Base-by-base conservation (phyloP, 441 rosid genomes). In the Manihot esculenta region DNA sequence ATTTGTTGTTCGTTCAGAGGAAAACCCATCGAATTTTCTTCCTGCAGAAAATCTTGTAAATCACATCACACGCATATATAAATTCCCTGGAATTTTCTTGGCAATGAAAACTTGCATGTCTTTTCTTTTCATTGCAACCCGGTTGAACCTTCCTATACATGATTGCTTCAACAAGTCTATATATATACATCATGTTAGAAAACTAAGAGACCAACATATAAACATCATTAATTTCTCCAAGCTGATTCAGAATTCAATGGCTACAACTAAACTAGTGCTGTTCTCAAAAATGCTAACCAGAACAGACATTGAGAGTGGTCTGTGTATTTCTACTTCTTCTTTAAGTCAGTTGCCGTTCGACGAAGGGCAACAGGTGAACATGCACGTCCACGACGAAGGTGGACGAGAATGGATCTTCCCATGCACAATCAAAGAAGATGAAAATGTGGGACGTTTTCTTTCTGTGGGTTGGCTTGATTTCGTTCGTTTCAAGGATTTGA, bases 281-380 rank as follows among this genome's bases (percentile, higher is more conserved):
- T 72, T 76, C 55, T 72, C 79, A 12, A 76, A 76, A 54, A 0
- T 48, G 18, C 21, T 72, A 12, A 76, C 79, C 24, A 41, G 38
- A n/a, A 41, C 23, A 12, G 79, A 72, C 24, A 38, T 72, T 17
- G 70, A 62, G 35, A 68, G 62, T 30, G 6, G 44, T 35, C 62
- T 76, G 23, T 5, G 3, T 8, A 72, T 76, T n/a, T 26, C 63
- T 6, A 10, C 60, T 45, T 23, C 44, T 63, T 66, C 70, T 17
- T 4, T 48, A 13, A 27, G 61, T 10, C 30, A 11, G 1, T 8
- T 68, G 12, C 63, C 71, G 0, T 55, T 10, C 13, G 53, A 44
- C 13, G 41, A 68, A 56, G 63, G 71, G 17, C 41, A 68, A 15
- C 6, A 23, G 10, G 11, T 41, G 62, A 42, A 55, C 62, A 41